Evolutionary conservation across 73 alveolate genomes (phyloP).

Genomic region (Tetrahymena borealis): DNA sequence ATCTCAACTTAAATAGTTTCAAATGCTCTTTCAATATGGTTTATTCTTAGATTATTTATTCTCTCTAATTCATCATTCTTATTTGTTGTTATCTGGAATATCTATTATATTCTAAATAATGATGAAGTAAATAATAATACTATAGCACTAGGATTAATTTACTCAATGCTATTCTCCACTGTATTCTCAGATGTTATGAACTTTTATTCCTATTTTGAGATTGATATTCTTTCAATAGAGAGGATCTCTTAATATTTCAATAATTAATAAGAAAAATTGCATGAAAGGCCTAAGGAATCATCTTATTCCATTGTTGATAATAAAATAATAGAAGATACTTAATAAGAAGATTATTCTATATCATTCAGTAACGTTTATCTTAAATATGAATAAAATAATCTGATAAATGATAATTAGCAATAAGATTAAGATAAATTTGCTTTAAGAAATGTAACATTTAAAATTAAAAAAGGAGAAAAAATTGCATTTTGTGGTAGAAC

Average conservation of each 20-base stretch:
- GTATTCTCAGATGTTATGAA: neutral
- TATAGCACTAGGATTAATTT: neutral
- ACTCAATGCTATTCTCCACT: neutral
- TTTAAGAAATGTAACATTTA: neutral
- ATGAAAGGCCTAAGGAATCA: neutral
- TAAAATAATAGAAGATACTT: neutral
- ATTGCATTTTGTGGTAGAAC: conserved; percentile 74
- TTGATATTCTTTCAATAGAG: neutral
- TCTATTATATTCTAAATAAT: neutral
- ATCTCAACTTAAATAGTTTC: neutral
- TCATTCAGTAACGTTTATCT: neutral
- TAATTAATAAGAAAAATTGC: neutral
- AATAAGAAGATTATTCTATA: neutral
- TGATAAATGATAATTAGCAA: no score
- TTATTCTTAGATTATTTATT: neutral
- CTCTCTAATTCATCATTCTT: neutral
- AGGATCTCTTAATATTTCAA: neutral
- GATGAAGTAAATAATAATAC: neutral
- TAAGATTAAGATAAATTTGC: neutral
- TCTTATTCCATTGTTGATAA: neutral
- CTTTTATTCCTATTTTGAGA: neutral
- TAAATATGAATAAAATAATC: neutral
- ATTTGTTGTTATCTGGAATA: neutral
- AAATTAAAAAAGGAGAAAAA: conserved; percentile 16
- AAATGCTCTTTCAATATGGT: neutral